Conservation (phyloP, 495 filamentous ascomycete genomes). For the Daldinia vernicosa region DNA sequence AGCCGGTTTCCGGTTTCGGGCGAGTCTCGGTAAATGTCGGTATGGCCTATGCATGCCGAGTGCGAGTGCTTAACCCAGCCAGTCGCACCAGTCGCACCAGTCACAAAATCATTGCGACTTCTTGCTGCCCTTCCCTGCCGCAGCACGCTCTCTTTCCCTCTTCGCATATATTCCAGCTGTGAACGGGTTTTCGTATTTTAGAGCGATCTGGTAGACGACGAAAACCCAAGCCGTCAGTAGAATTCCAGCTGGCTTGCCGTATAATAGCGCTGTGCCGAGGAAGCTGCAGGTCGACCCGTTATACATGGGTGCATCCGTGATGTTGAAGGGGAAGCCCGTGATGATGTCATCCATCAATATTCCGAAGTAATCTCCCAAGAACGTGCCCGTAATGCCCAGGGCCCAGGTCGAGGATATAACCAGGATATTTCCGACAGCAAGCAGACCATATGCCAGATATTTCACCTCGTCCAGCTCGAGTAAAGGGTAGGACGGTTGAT, state of each 20-base stretch:
- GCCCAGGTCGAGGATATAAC: slow-evolving; percentile 90
- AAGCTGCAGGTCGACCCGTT: slow-evolving; percentile 93
- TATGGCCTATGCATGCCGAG: slow-evolving; percentile 4
- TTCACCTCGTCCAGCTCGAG: slow-evolving; percentile 63
- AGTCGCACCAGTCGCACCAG: slow-evolving; percentile 5
- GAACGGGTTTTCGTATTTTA: slow-evolving; percentile 96
- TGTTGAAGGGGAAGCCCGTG: slow-evolving; percentile 93
- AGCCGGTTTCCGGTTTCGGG: slow-evolving; percentile 25
- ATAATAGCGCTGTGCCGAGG: slow-evolving; percentile 85
- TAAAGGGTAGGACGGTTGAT: slow-evolving; percentile 78
- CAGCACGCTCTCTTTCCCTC: slow-evolving; percentile 68
- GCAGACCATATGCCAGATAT: slow-evolving; percentile 70
- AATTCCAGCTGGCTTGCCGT: slow-evolving; percentile 88
- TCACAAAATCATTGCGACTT: slow-evolving; percentile 58
- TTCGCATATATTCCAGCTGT: slow-evolving; percentile 93
- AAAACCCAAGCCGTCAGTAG: slow-evolving; percentile 79
- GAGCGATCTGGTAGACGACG: slow-evolving; percentile 80
- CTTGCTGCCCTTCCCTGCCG: slow-evolving; percentile 49
- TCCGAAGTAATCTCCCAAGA: slow-evolving; percentile 97
- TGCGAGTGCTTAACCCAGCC: slow-evolving; percentile 4
- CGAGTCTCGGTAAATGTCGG: slow-evolving; percentile 18
- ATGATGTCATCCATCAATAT: slow-evolving; percentile 96
- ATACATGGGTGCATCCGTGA: slow-evolving; percentile 95
- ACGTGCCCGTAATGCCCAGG: slow-evolving; percentile 95
- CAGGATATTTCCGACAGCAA: slow-evolving; percentile 80